Conservation (phyloP, 2,329 filamentous ascomycete genomes). For the Sporothrix euskadiensis region DNA sequence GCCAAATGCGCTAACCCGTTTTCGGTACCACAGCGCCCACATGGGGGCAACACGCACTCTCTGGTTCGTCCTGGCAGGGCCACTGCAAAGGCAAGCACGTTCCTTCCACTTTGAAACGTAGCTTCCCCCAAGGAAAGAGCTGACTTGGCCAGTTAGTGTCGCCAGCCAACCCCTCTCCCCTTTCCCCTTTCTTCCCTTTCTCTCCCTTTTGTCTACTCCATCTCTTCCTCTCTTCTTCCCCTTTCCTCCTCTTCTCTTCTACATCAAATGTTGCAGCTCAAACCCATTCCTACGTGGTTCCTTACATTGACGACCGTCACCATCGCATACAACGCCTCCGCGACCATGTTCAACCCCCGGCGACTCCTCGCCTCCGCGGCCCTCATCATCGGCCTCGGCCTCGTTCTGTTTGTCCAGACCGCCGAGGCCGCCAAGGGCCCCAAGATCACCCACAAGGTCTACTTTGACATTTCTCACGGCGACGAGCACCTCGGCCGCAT, state of each 20-base stretch:
- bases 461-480: constrained; percentile 79
- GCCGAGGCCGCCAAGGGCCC: constrained; percentile 79
- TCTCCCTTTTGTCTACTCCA: neutral
- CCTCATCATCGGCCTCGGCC: constrained; percentile 72
- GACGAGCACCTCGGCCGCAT: constrained; percentile 73
- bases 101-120: constrained; percentile 29
- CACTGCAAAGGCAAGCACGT: constrained; percentile 8
- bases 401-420: constrained; percentile 74
- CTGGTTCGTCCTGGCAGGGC: no score
- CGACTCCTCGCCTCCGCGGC: constrained; percentile 69
- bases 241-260: neutral
- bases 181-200: neutral
- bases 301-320: constrained; percentile 10
- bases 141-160: constrained; percentile 17
- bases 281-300: constrained; percentile 25
- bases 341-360: constrained; percentile 70
- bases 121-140: constrained; percentile 23
- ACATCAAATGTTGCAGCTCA: constrained; percentile 18
- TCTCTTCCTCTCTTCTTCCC: neutral
- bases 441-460: constrained; percentile 95
- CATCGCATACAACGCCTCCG: constrained; percentile 12
- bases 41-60: constrained; percentile 6
- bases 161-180: neutral
- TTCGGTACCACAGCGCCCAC: neutral
- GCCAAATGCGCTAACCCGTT: neutral